Percentiles rank a stretch among this genome's conserved stretches.
phyloP scores from a whole-genome alignment of 2,329 filamentous ascomycete genomes.

The Colletotrichum tabaci region DNA sequence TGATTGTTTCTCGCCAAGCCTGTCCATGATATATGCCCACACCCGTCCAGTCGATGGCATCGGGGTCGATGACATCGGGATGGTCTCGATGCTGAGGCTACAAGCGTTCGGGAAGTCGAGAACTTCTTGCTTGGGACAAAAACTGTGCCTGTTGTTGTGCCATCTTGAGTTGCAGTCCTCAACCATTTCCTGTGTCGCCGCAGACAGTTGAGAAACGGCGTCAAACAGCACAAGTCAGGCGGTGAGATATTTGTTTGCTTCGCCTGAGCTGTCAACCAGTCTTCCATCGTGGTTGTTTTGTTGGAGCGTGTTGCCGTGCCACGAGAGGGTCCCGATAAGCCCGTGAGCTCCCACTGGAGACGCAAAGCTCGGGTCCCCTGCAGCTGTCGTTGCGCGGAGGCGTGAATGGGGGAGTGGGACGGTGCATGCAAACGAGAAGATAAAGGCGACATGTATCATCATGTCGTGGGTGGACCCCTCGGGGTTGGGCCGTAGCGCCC shows the following conservation, averaged over 20 bases:
- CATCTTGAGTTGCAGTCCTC: not conserved
- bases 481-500: constrained; percentile 22
- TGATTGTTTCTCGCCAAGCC: constrained; percentile 1
- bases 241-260: constrained; percentile 22
- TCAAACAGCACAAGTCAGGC: constrained; percentile 31
- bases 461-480: constrained; percentile 5
- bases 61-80: constrained; percentile 7
- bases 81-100: constrained; percentile 1
- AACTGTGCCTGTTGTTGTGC: not conserved
- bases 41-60: not conserved
- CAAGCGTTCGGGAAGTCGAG: not conserved
- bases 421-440: constrained; percentile 25
- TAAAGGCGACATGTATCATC: constrained; percentile 2
- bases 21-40: not conserved
- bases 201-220: not conserved
- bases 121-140: not conserved
- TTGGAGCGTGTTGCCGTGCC: constrained; percentile 10
- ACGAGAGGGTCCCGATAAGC: constrained; percentile 11
- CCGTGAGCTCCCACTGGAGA: constrained; percentile 1
- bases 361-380: not conserved
- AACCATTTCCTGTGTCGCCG: not conserved
- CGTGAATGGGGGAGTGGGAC: not conserved
- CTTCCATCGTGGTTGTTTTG: not conserved
- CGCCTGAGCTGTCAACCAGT: not conserved
- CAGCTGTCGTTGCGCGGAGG: not conserved